Percentiles rank a stretch among this genome's conserved stretches.
Evolutionary conservation across 768 basidiomycete genomes (phyloP).

Genomic region (Suillus variegatus): DNA sequence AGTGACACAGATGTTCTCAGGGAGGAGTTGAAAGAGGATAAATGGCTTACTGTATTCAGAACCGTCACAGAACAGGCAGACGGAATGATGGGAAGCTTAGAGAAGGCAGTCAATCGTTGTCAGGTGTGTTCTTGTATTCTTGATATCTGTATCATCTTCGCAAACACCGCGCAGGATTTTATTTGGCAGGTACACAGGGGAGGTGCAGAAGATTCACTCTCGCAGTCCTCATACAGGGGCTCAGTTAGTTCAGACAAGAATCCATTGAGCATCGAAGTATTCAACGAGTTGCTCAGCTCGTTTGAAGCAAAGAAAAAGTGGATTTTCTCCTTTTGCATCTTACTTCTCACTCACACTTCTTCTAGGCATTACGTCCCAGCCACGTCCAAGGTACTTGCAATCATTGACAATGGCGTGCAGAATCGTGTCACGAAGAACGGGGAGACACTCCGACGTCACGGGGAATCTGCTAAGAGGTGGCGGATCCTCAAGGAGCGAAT

Average conservation of each 20-base stretch:
- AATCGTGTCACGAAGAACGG: slow-evolving; percentile 97
- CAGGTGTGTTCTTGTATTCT: slow-evolving; percentile 54
- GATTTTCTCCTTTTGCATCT: slow-evolving; percentile 22
- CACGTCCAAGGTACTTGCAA: slow-evolving; percentile 86
- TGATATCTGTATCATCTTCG: neutral
- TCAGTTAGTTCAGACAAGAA: slow-evolving; percentile 53
- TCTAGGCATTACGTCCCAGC: slow-evolving; percentile 92
- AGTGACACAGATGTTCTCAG: slow-evolving; percentile 78
- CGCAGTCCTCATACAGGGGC: slow-evolving; percentile 42
- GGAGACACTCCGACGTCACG: slow-evolving; percentile 86
- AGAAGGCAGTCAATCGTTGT: slow-evolving; percentile 90
- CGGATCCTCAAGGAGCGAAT: slow-evolving; percentile 78
- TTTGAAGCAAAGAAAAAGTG: slow-evolving; percentile 91
- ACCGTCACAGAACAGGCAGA: slow-evolving; percentile 94
- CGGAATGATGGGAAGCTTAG: slow-evolving; percentile 95
- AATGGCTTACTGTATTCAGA: slow-evolving; percentile 94
- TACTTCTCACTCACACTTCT: slow-evolving; percentile 16
- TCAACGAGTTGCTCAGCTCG: slow-evolving; percentile 66
- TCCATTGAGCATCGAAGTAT: slow-evolving; percentile 60
- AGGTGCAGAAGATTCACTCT: slow-evolving; percentile 46
- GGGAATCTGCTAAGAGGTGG: slow-evolving; percentile 89
- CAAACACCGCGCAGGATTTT: slow-evolving; percentile 60
- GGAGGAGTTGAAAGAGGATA: slow-evolving; percentile 96
- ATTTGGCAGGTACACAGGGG: slow-evolving; percentile 78
- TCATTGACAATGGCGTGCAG: slow-evolving; percentile 91